These are phyloP conservation scores for Castanospermum australe DNA, from an alignment of 306 rosid genomes.

Conservation along the genomic window DNA sequence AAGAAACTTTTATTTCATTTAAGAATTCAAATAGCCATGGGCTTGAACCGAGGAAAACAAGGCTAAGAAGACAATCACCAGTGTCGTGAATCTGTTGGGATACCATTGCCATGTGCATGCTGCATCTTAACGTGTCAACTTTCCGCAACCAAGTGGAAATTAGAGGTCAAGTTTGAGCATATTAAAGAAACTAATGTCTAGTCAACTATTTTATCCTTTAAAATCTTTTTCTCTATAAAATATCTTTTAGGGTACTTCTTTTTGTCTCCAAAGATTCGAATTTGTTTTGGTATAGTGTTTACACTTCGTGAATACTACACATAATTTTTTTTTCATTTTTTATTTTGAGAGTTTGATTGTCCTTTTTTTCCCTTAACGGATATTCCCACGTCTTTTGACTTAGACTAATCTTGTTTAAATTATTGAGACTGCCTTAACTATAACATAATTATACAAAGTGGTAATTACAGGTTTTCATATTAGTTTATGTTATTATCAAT, in stretches of 20 bases:
- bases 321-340: no score
- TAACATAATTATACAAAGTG: background rate
- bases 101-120: background rate
- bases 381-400: no score
- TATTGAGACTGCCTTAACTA: no score
- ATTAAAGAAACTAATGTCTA: background rate
- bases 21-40: background rate
- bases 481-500: background rate
- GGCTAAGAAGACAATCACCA: no score
- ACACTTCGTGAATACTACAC: no score
- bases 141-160: background rate
- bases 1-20: background rate
- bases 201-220: constrained; percentile 7
- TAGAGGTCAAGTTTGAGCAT: background rate
- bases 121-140: background rate
- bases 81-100: no score
- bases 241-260: background rate
- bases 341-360: no score
- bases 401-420: no score
- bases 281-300: background rate
- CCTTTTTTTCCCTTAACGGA: no score
- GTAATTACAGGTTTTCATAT: no score
- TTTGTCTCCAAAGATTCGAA: background rate
- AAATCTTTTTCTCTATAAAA: background rate
- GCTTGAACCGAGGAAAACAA: no score